phyloP scores from a whole-genome alignment of 2,329 filamentous ascomycete genomes.

The Gnomoniopsis smithogilvyi region DNA sequence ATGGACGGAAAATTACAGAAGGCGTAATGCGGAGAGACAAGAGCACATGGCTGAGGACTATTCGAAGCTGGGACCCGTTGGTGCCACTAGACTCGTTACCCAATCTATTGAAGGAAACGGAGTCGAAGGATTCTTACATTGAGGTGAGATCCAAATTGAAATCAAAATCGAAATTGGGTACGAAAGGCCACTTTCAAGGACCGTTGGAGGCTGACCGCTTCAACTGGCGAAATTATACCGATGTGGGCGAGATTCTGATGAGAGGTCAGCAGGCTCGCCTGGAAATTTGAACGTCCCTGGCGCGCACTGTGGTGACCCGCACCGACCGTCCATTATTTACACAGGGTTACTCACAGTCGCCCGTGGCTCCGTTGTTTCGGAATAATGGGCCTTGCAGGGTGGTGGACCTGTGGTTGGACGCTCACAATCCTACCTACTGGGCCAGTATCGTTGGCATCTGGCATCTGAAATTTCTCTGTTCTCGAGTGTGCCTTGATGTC shows the following conservation, averaged over 20 bases:
- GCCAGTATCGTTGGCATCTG: neutral
- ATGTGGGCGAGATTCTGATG: neutral
- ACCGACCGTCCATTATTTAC: neutral
- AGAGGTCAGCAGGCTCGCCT: neutral
- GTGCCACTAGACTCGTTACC: neutral
- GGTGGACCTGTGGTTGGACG: neutral
- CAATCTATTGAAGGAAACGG: neutral
- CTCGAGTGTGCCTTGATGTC: neutral
- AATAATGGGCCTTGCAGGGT: neutral
- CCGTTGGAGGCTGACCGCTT: neutral
- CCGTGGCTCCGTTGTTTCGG: conserved; percentile 1
- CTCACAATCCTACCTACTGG: neutral
- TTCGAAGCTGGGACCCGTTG: neutral
- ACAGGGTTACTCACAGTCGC: neutral
- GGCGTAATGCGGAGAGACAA: neutral
- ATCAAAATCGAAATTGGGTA: neutral
- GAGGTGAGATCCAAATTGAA: neutral
- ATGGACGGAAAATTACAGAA: neutral
- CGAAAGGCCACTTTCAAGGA: neutral
- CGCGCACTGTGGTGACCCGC: conserved; percentile 1
- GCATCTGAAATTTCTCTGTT: neutral
- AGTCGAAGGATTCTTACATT: neutral
- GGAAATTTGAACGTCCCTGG: neutral
- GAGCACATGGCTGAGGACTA: neutral
- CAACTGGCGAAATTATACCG: conserved; percentile 3